Conservation (phyloP, 345 rosid species). For the Citrus trifoliata region DNA sequence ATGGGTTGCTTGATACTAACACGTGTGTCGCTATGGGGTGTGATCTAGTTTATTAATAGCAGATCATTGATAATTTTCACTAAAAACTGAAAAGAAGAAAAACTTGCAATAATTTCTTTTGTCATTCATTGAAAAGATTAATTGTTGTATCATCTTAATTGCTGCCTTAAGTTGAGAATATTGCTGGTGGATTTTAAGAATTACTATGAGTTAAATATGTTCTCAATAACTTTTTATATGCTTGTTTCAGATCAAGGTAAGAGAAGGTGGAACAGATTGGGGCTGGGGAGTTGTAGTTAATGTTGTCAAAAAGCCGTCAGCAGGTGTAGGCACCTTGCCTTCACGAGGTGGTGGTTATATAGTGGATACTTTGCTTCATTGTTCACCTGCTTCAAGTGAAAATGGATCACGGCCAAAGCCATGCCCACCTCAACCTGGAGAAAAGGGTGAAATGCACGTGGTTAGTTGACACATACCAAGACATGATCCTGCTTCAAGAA, state of each 20-base stretch:
- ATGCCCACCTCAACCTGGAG: slow-evolving; percentile 87
- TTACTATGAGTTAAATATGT: neutral
- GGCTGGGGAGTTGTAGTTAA: slow-evolving; percentile 99
- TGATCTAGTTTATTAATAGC: neutral
- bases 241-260: slow-evolving; percentile 72
- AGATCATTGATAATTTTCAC: neutral
- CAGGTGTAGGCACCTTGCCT: slow-evolving; percentile 53
- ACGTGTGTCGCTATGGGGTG: neutral
- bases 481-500: neutral
- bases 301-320: slow-evolving; percentile 74
- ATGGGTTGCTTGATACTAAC: neutral
- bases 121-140: neutral
- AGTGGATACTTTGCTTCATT: slow-evolving; percentile 91
- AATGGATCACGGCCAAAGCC: slow-evolving; percentile 88
- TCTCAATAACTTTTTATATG: neutral
- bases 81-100: neutral
- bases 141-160: neutral
- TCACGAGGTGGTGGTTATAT: slow-evolving; percentile 72
- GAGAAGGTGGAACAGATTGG: slow-evolving; percentile 98
- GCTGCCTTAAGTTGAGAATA: neutral
- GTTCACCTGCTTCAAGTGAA: slow-evolving; percentile 81
- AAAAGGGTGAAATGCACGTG: slow-evolving; percentile 99
- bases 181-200: neutral
- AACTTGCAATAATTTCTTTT: neutral
- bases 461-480: slow-evolving; percentile 43